A percentile compares a stretch with the other conserved stretches of the same genome.
phyloP scores from a whole-genome alignment of 148 eudicot species.

The Dysphania ambrosioides region DNA sequence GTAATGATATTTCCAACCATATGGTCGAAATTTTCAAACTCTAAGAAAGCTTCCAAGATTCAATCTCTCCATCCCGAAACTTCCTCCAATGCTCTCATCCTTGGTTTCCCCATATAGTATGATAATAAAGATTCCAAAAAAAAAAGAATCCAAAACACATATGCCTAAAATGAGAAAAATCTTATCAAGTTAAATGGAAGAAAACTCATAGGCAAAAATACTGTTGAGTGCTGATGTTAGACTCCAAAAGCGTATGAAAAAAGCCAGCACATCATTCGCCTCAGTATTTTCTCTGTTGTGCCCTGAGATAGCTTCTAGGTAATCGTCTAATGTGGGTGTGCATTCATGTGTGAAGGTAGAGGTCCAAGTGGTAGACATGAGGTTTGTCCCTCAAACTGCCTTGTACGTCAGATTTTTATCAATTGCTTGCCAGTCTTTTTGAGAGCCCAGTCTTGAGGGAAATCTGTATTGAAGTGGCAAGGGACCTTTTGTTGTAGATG shows the following conservation, averaged over 20 bases:
- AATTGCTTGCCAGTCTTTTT: background rate
- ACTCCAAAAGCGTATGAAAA: constrained; percentile 55
- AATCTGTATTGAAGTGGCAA: background rate
- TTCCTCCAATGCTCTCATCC: too few species aligned
- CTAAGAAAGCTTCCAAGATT: too few species aligned
- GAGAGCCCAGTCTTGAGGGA: background rate
- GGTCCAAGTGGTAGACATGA: constrained; percentile 93
- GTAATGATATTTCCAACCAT: too few species aligned
- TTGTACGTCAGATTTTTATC: background rate
- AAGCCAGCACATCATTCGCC: constrained; percentile 73
- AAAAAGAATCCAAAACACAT: too few species aligned
- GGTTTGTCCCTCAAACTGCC: constrained; percentile 45
- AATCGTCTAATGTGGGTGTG: constrained; percentile 26
- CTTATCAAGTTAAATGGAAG: too few species aligned
- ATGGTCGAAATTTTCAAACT: too few species aligned
- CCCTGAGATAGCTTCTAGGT: constrained; percentile 58
- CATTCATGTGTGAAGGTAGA: constrained; percentile 60
- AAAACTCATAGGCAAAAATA: too few species aligned
- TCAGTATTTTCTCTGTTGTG: constrained; percentile 76
- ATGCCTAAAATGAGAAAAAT: too few species aligned
- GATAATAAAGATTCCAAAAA: too few species aligned
- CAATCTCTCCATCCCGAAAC: too few species aligned
- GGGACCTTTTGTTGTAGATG: background rate
- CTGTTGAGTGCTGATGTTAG: constrained; percentile 30
- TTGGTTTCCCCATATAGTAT: too few species aligned